Evolutionary conservation across 306 rosid species (phyloP).

Genomic region (Quercus glauca): DNA sequence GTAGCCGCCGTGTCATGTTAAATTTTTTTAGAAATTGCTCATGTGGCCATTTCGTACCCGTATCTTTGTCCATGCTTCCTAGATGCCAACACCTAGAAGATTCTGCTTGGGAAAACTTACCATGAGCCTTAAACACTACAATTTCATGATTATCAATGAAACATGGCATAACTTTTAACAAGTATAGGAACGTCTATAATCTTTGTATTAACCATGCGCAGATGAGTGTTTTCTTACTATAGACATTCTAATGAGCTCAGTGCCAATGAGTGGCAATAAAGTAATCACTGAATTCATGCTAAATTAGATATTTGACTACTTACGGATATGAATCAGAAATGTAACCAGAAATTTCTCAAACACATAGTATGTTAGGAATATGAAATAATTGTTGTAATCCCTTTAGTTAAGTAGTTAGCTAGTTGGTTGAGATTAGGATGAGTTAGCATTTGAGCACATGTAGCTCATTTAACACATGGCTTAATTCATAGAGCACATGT

Average conservation of each 20-base stretch:
- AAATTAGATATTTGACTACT: not conserved
- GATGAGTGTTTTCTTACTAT: not conserved
- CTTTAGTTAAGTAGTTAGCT: too few relatives aligned
- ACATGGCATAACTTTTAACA: not conserved
- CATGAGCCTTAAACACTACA: not conserved
- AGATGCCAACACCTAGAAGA: not conserved
- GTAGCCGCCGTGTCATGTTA: too few relatives aligned
- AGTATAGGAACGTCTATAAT: too few relatives aligned
- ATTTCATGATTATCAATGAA: not conserved
- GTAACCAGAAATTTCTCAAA: not conserved
- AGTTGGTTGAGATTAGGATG: too few relatives aligned
- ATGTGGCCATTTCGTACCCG: too few relatives aligned
- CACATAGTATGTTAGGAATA: too few relatives aligned
- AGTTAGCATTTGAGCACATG: too few relatives aligned
- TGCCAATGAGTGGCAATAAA: not conserved
- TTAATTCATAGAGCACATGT: too few relatives aligned
- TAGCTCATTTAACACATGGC: too few relatives aligned
- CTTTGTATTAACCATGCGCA: not conserved
- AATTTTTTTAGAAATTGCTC: too few relatives aligned
- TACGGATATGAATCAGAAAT: not conserved
- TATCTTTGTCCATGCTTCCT: too few relatives aligned
- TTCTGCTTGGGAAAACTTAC: not conserved
- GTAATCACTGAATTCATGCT: not conserved
- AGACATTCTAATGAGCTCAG: not conserved
- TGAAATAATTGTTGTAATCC: too few relatives aligned